These are phyloP conservation scores for Paxillus ammoniavirescens DNA, from an alignment of 768 basidiomycete genomes.

Conservation along the genomic window DNA sequence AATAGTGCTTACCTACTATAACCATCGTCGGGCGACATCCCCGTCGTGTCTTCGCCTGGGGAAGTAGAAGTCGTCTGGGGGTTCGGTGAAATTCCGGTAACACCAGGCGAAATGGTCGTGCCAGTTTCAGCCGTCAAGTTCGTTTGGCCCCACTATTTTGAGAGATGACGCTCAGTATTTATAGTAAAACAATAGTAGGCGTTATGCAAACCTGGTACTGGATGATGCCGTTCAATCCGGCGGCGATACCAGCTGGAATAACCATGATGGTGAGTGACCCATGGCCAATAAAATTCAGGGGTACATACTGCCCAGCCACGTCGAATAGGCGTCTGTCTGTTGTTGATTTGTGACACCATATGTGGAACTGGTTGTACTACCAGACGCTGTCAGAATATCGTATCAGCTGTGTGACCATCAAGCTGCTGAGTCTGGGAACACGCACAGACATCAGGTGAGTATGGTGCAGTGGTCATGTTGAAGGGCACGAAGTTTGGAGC, in stretches of 20 bases:
- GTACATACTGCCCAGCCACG: conserved; percentile 51
- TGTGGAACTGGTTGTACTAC: conserved; percentile 23
- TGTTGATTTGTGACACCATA: conserved; percentile 54
- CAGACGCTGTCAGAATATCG: conserved; percentile 10
- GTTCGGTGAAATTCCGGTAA: conserved; percentile 28
- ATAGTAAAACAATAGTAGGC: background rate
- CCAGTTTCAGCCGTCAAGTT: conserved; percentile 47
- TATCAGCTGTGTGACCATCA: background rate
- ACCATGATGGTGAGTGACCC: conserved; percentile 4
- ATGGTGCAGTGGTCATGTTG: conserved; percentile 48
- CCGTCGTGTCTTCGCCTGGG: conserved; percentile 35
- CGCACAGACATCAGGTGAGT: conserved; percentile 33
- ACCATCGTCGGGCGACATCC: conserved; percentile 65
- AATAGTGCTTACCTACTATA: conserved; percentile 40
- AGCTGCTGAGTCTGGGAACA: conserved; percentile 1
- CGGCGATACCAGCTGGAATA: conserved; percentile 37
- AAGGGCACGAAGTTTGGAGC: conserved; percentile 59
- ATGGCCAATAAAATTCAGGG: background rate
- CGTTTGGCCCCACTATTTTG: conserved; percentile 51
- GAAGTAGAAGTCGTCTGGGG: conserved; percentile 33
- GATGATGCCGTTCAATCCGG: conserved; percentile 30
- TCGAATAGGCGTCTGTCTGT: conserved; percentile 50
- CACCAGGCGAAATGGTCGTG: conserved; percentile 39
- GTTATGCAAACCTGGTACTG: conserved; percentile 29
- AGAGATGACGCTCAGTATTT: conserved; percentile 10